Evolutionary conservation across 495 filamentous ascomycete genomes (phyloP), one percentile per base, ranked within the genome.

Genomic region (Neurospora sublineolata): DNA sequence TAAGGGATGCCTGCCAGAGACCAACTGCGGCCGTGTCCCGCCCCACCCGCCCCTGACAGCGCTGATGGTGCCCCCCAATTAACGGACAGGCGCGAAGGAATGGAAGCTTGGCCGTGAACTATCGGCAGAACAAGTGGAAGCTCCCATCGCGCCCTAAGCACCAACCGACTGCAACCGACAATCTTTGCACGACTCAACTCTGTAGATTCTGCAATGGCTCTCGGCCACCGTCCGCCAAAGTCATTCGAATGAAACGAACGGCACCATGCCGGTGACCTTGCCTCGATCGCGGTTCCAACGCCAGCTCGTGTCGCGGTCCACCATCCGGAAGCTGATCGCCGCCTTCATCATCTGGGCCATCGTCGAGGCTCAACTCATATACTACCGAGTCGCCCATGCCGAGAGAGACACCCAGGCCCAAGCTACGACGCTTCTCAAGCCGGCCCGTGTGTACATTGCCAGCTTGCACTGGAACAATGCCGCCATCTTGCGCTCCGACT

Each of bases 401-500:
- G 75, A 77, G 30, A 71, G 60, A 30, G 72, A 74, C 14, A 60
- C 71, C 52, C 67, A 60, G 12, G 41, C 73, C 27, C 70, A 71
- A 10, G 23, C 70, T 40, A 67, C 58, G 30, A 38, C 41, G 1
- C 69, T 77, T 12, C 27, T 60, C 1, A 71, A 72, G 27, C 75
- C 75, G 4, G 38, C 73, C 3, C 84, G 85, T 3, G 84, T 93
- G 69, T 93, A 84, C 80, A 90, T 93, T 69, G 86, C 90, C 3
- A 87, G 86, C 74, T 80, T 88, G 69, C 89, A 91, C 73, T 92
- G 91, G 88, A 93, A 92, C 79, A 90, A 88, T 74, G 91, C 88
- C 70, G 67, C 75, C 23, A 84, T 92, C 37, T 81, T 94, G 11
- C 83, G 87, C 4, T 82, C 78, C 11, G 82, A 87, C 72, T 93